A percentile compares a stretch with the other conserved stretches of the same genome.
Conservation (phyloP, 2,329 filamentous ascomycete species). For the Fusarium acutatum region DNA sequence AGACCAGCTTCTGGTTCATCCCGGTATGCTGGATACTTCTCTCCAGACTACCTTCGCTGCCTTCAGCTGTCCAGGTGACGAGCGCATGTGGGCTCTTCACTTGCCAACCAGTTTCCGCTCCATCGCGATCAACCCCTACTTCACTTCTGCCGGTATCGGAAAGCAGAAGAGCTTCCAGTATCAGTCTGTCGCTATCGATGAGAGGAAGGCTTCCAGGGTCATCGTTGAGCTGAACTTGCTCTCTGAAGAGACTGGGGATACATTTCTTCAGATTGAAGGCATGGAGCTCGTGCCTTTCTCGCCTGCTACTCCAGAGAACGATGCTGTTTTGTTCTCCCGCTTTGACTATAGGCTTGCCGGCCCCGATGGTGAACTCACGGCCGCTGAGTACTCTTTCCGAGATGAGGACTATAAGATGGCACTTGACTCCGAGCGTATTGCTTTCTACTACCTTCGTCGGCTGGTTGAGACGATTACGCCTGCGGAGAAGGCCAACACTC, state of each 20-base stretch:
- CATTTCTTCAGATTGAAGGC: neutral
- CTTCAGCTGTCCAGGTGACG: constrained; percentile 44
- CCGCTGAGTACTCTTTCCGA: neutral
- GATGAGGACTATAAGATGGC: neutral
- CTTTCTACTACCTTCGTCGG: neutral
- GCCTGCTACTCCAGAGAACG: neutral
- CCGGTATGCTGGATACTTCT: constrained; percentile 43
- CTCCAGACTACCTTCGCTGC: constrained; percentile 47
- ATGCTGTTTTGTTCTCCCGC: neutral
- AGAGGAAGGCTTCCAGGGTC: neutral
- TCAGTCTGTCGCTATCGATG: neutral
- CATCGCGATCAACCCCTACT: neutral
- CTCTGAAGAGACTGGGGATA: neutral
- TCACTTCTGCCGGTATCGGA: neutral
- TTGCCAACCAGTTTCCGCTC: constrained; percentile 5
- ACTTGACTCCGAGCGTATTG: neutral
- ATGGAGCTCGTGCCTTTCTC: neutral
- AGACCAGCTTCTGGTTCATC: neutral
- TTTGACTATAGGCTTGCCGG: neutral
- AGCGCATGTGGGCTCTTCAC: constrained; percentile 44
- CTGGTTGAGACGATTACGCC: neutral
- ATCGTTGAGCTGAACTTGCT: neutral
- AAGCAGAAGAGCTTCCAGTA: neutral
- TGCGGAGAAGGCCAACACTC: neutral
- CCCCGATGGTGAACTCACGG: neutral